Base-by-base conservation (phyloP, 148 eudicot species). In the Silene uniflora region DNA sequence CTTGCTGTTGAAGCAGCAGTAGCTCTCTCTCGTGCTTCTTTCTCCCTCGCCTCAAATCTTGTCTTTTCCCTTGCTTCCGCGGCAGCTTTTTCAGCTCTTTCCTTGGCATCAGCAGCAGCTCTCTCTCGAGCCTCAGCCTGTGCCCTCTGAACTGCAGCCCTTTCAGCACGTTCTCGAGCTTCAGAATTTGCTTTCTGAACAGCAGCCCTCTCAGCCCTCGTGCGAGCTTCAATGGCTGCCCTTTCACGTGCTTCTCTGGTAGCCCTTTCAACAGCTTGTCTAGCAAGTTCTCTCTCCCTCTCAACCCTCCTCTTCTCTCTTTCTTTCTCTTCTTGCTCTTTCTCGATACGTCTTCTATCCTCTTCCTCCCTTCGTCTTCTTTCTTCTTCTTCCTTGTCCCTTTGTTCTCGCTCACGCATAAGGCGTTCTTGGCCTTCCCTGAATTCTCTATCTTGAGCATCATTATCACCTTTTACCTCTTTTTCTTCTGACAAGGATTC, bases 231-330 rank as follows among this genome's bases (percentile, higher is more conserved):
- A 83, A 82, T 78, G 47, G 92, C 89, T 76, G 92, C 92, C 85
- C 87, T 89, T 83, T 88, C 98, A 61, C 98, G 93, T 55, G 96
- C 98, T 86, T 93, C 98, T 83, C 93, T 85, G 29, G 92, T 88
- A 73, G 97, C 98, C 88, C 97, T 87, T 81, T 95, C 97, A 62
- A 95, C 97, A 73, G 98, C 98, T 81, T 92, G 97, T 83, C 91
- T 89, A 32, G 81, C 93, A 71, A 77, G 83, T 81, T 86, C 94
- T 68, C 90, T 93, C 83, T 89, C 92, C 85, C 82, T 84, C 75
- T 92, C 97, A 49, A 75, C 74, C 64, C 75, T 84, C 84, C 85
- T 79, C 81, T 84, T 83, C 77, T 86, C 89, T 77, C 85, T 74
- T 80, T 83, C 85, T 83, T 82, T 85, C 89, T 88, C 85, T 73